Percentiles rank a stretch among this genome's conserved stretches.
phyloP scores from a whole-genome alignment of 2,329 filamentous ascomycete species.

The Sporothrix inflata region DNA sequence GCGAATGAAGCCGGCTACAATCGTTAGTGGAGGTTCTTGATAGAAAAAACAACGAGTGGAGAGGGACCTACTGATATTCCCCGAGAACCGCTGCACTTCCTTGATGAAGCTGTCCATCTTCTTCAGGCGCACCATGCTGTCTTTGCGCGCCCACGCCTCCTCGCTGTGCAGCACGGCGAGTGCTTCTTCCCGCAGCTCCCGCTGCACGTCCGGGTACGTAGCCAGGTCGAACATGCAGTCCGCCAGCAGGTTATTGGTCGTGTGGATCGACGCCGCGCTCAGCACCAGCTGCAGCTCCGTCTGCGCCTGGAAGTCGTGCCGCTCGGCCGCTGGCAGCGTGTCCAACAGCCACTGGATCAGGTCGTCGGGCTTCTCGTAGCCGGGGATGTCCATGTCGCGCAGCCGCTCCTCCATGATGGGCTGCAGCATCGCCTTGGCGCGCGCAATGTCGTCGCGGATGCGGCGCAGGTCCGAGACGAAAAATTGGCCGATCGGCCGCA shows the following conservation, averaged over 20 bases:
- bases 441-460: conserved; percentile 49
- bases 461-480: conserved; percentile 52
- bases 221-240: conserved; percentile 57
- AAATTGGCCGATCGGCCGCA: conserved; percentile 51
- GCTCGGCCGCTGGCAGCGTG: conserved; percentile 45
- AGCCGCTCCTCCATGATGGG: conserved; percentile 53
- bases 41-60: too few relatives aligned
- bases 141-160: conserved; percentile 48
- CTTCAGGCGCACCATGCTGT: conserved; percentile 49
- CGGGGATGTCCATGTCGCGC: conserved; percentile 44
- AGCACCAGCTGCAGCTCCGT: conserved; percentile 51
- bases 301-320: conserved; percentile 44
- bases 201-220: conserved; percentile 51
- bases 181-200: conserved; percentile 55
- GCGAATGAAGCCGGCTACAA: conserved; percentile 50
- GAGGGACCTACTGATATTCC: conserved; percentile 48
- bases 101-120: conserved; percentile 56
- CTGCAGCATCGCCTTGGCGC: conserved; percentile 48
- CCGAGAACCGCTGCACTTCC: conserved; percentile 47
- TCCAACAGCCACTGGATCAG: conserved; percentile 52
- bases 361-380: conserved; percentile 47
- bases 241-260: conserved; percentile 50
- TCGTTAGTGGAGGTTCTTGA: too few relatives aligned
- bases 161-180: conserved; percentile 47
- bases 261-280: conserved; percentile 51